Base-by-base conservation (phyloP, 164 flowering plant genomes). In the Vitis vinifera region DNA sequence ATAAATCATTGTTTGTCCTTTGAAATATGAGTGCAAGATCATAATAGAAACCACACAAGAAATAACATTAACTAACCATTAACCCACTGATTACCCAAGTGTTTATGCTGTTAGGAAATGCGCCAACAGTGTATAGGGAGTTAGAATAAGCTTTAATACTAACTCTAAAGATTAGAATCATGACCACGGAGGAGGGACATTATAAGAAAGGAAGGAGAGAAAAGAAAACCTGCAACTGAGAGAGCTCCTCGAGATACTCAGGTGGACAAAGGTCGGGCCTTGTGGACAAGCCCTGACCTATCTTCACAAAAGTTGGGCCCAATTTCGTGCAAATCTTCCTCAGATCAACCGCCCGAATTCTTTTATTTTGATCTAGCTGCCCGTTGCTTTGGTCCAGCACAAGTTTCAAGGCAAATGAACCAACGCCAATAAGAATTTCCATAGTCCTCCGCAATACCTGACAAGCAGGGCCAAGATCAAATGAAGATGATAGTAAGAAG, bases 261-360 rank as follows among this genome's bases (percentile, higher is more conserved):
- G 99, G 86, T 0, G 99, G 99, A 75, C 99, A 95, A 63, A 95
- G 57, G 68, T 95, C 99, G 3, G 99, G 99, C 65, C 98, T 77
- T 31, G 98, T 94, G 53, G 97, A 92, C 75, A 94, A 81, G 7
- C 94, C 99, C 84, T 95, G 99, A 5, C 99, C 98, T 51, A 95
- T 71, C 77, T 95, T 95, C 59, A 95, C 97, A 77, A 95, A 95
- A 63, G 99, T 95, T 37, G 99, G 97, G 1, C 99, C 98, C 68
- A 95, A 73, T 64, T 84, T 82, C 3, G 97, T 93, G 61, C 90
- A 80, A 52, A 78, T 69, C 50, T 12, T 79, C 79, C 89, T 79
- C 65, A 95, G 72, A 71, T 91, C 92, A 12, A 74, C 75, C 0
- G 97, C 99, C 60, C 99, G 76, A 49, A 69, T 63, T 23, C 88